A percentile compares a stretch with the other conserved stretches of the same genome.
Conservation (phyloP, 441 rosid genomes). For the Biscutella laevigata region DNA sequence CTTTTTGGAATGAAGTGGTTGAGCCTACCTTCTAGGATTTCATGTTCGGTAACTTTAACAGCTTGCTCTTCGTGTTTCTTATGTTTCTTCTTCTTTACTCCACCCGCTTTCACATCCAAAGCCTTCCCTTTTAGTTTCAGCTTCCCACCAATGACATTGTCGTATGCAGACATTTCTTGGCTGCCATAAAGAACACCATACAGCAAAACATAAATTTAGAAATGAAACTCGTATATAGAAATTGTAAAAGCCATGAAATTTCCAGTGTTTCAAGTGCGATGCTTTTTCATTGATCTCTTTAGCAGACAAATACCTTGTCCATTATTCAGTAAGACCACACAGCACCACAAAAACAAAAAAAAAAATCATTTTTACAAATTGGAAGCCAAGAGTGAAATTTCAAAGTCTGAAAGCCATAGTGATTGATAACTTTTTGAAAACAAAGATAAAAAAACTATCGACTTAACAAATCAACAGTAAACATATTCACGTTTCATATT, state of each 20-base stretch:
- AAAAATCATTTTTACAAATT: background rate
- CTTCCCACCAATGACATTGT: constrained; percentile 73
- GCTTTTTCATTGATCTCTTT: background rate
- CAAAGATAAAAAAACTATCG: background rate
- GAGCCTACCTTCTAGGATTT: constrained; percentile 41
- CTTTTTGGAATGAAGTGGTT: background rate
- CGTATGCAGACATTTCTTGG: constrained; percentile 57
- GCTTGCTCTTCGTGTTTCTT: constrained; percentile 37
- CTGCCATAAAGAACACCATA: constrained; percentile 13
- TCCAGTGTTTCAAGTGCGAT: background rate
- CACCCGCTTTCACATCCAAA: constrained; percentile 80
- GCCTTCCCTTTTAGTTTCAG: constrained; percentile 92
- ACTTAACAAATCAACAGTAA: background rate
- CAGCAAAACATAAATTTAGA: background rate
- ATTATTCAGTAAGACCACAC: background rate
- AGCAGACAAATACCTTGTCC: background rate
- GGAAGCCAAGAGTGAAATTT: background rate
- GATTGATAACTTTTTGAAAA: background rate
- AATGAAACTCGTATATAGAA: too few relatives aligned
- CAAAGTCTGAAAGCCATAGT: background rate
- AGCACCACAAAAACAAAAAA: background rate
- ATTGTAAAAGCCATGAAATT: background rate
- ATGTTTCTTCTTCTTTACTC: constrained; percentile 62
- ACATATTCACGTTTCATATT: background rate
- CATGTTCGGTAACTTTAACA: constrained; percentile 30